Percentiles rank a stretch among this genome's conserved stretches.
These are phyloP conservation scores for Sporothrix protearum DNA, from an alignment of 2,329 filamentous ascomycete genomes.

Conservation along the genomic window DNA sequence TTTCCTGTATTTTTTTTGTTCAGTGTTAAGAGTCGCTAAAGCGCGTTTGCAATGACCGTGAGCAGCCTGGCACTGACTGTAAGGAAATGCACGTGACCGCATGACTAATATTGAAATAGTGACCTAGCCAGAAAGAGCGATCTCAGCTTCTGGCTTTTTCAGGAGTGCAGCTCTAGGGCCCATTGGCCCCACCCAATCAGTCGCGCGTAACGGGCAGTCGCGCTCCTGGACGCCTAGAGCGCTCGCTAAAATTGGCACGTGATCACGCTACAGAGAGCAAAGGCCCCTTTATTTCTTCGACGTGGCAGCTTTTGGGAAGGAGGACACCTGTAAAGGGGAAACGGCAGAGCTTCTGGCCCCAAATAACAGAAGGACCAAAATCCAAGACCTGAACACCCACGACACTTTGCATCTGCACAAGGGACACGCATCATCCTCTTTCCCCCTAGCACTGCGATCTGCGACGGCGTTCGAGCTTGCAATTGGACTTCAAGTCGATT, in stretches of 20 bases:
- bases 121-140: neutral
- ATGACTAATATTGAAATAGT: neutral
- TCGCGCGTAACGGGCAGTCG: slow-evolving; percentile 17
- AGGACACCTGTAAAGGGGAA: slow-evolving; percentile 16
- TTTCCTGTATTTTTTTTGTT: slow-evolving; percentile 1
- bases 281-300: slow-evolving; percentile 17
- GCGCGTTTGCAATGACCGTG: slow-evolving; percentile 16
- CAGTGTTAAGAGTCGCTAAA: neutral
- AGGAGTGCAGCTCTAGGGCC: slow-evolving; percentile 15
- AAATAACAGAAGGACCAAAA: neutral
- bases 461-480: neutral
- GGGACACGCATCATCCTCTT: neutral
- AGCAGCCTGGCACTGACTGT: neutral
- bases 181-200: slow-evolving; percentile 15
- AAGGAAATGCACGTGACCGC: neutral
- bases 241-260: slow-evolving; percentile 6
- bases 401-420: slow-evolving; percentile 8
- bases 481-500: neutral
- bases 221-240: neutral
- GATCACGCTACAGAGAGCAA: slow-evolving; percentile 4
- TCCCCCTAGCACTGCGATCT: neutral
- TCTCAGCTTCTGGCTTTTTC: neutral
- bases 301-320: slow-evolving; percentile 25
- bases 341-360: slow-evolving; percentile 14
- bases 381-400: neutral